Percentiles rank a stretch among this genome's conserved stretches.
Conservation (phyloP, 441 rosid species). For the Geranium incanum region DNA sequence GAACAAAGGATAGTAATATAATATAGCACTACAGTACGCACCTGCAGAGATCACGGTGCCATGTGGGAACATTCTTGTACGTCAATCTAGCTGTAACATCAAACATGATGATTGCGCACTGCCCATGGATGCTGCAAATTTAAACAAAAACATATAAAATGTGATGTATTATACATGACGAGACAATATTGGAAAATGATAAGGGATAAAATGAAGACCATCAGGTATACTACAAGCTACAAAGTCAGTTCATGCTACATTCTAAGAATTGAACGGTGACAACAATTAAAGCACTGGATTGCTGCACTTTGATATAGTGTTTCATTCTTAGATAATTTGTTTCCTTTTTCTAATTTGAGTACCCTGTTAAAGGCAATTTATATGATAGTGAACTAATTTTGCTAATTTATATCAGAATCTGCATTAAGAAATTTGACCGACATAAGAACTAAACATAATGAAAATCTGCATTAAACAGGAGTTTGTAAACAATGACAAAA, state of each 20-base stretch:
- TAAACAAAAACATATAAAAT: background rate
- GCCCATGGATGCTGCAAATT: constrained; percentile 67
- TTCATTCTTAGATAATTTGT: too few species aligned
- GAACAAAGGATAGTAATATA: too few species aligned
- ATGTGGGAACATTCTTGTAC: constrained; percentile 17
- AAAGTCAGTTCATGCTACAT: background rate
- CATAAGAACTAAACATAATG: background rate
- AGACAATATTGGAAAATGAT: too few species aligned
- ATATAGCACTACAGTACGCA: constrained; percentile 12
- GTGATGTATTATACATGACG: background rate
- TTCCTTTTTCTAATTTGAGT: too few species aligned
- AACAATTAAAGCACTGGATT: too few species aligned
- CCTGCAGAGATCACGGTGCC: constrained; percentile 95
- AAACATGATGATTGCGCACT: constrained; percentile 50
- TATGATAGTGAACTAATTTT: too few species aligned
- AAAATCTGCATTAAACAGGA: background rate
- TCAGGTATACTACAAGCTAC: background rate
- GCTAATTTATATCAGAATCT: background rate
- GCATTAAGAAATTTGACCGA: too few species aligned
- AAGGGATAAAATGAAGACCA: background rate
- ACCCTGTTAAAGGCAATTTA: too few species aligned
- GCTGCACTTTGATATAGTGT: too few species aligned
- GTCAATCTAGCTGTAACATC: constrained; percentile 5
- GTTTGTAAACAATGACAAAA: background rate
- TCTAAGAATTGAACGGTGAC: background rate